Percentiles rank a stretch among this genome's conserved stretches.
phyloP scores from a whole-genome alignment of 805 yeast species.

The Candida ovalis region DNA sequence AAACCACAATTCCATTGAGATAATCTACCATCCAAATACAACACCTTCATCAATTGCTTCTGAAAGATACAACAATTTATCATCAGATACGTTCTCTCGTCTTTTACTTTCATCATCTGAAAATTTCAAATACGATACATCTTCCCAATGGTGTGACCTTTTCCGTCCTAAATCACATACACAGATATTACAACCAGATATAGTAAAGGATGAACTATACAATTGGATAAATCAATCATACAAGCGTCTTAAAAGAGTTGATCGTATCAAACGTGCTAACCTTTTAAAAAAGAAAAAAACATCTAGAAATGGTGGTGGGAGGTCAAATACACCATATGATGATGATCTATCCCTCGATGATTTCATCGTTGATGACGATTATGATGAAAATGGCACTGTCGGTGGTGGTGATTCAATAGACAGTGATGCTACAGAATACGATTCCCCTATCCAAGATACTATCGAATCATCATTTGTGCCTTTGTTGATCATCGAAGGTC shows the following conservation, averaged over 20 bases:
- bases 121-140: constrained; percentile 1
- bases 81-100: not conserved
- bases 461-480: constrained; percentile 44
- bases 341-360: constrained; percentile 24
- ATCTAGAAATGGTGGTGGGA: constrained; percentile 6
- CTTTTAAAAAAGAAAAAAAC: constrained; percentile 20
- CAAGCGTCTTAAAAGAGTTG: constrained; percentile 24
- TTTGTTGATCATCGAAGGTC: constrained; percentile 63
- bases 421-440: constrained; percentile 28
- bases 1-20: not conserved
- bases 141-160: constrained; percentile 39
- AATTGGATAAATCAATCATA: constrained; percentile 43
- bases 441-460: constrained; percentile 1
- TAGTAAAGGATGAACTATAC: constrained; percentile 24
- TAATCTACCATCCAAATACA: constrained; percentile 1
- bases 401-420: constrained; percentile 31
- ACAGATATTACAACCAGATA: constrained; percentile 33
- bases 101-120: not conserved
- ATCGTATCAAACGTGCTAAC: constrained; percentile 25
- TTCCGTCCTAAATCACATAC: constrained; percentile 37
- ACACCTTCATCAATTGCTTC: constrained; percentile 1
- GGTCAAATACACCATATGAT: constrained; percentile 1
- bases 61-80: constrained; percentile 2
- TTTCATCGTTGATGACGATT: constrained; percentile 42
- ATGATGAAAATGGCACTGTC: constrained; percentile 39